phyloP scores from a whole-genome alignment of 106 monocot species.

The Posidonia australis region DNA sequence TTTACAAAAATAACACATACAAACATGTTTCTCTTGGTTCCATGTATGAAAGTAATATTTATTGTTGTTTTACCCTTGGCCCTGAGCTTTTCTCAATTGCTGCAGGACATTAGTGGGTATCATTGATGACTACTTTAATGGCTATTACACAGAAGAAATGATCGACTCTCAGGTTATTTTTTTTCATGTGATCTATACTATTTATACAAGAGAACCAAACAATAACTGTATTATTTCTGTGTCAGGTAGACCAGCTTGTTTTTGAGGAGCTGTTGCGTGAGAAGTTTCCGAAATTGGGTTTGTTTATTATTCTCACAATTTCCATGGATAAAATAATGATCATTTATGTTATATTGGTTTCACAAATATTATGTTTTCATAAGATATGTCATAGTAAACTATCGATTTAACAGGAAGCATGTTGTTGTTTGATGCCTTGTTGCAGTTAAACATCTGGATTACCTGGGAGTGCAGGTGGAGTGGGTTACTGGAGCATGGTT shows the following conservation, averaged over 20 bases:
- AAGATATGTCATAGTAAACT: no score
- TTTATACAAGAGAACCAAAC: not conserved
- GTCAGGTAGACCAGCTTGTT: slow-evolving; percentile 94
- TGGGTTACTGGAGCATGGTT: slow-evolving; percentile 99
- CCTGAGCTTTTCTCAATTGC: no score
- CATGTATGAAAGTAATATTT: no score
- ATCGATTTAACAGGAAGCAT: no score
- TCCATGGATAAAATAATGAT: not conserved
- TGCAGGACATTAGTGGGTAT: slow-evolving; percentile 42
- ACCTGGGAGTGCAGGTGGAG: slow-evolving; percentile 85
- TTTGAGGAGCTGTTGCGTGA: slow-evolving; percentile 73
- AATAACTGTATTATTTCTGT: not conserved
- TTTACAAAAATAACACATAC: no score
- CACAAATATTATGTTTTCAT: no score
- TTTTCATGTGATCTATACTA: not conserved
- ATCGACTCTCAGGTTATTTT: slow-evolving; percentile 85
- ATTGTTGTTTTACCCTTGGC: no score
- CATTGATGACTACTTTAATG: slow-evolving; percentile 95
- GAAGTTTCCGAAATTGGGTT: slow-evolving; percentile 87
- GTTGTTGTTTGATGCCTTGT: slow-evolving; percentile 8
- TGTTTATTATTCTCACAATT: slow-evolving; percentile 11
- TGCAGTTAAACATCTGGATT: slow-evolving; percentile 92
- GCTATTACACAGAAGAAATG: slow-evolving; percentile 97
- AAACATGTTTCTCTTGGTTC: no score
- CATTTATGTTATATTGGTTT: no score